Percentiles rank a stretch among this genome's conserved stretches.
Evolutionary conservation across 345 rosid species (phyloP).

Genomic region (Odontarrhena argentea): DNA sequence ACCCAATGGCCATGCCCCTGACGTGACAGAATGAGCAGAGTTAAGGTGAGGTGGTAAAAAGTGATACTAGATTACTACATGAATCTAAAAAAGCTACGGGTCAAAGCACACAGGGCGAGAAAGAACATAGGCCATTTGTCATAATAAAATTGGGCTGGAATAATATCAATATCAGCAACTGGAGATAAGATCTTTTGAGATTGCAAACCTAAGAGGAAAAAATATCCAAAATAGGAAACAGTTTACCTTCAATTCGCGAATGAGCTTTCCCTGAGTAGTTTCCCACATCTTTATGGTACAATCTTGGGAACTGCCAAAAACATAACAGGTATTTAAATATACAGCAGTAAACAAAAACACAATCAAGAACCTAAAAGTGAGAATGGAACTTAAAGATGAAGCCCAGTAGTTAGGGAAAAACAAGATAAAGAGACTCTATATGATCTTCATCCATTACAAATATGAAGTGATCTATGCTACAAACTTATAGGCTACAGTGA

Average conservation of each 20-base stretch:
- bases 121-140: not conserved
- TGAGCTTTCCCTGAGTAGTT: conserved; percentile 90
- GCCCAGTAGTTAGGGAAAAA: not conserved
- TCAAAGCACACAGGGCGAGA: not conserved
- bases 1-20: conserved; percentile 99
- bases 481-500: not conserved
- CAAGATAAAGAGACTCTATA: conserved; percentile 3
- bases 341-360: not conserved
- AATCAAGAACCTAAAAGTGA: not conserved
- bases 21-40: conserved; percentile 12
- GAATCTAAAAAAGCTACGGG: not conserved
- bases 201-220: not conserved
- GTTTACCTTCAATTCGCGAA: conserved; percentile 90
- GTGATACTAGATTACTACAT: not conserved
- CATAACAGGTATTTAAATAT: conserved; percentile 26
- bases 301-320: conserved; percentile 77
- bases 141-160: not conserved
- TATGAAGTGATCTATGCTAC: conserved; percentile 6
- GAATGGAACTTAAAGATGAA: not conserved
- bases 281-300: conserved; percentile 98
- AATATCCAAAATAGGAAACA: not conserved
- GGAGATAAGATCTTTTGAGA: not conserved
- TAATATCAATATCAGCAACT: not conserved
- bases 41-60: not conserved
- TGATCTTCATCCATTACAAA: not conserved